These are phyloP conservation scores for Quercus gilva DNA, from an alignment of 306 rosid species.

Conservation along the genomic window DNA sequence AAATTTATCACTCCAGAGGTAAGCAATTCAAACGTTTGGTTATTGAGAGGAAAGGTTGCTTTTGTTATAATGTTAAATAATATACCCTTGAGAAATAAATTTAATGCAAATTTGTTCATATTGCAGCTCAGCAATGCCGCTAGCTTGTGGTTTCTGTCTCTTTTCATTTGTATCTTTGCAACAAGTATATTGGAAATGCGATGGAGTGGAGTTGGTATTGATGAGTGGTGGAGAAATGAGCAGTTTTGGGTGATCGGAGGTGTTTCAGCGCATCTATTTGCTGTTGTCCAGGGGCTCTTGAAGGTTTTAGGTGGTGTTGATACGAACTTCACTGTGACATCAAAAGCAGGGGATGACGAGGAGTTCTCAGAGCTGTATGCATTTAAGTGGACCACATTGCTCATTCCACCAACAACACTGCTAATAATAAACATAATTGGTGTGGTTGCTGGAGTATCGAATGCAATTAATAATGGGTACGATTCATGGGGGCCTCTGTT, in stretches of 20 bases:
- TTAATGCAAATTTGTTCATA: slow-evolving; percentile 4
- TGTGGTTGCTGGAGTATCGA: slow-evolving; percentile 57
- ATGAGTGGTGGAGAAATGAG: slow-evolving; percentile 84
- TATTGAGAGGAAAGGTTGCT: background rate
- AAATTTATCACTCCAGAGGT: slow-evolving; percentile 77
- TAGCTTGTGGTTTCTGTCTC: slow-evolving; percentile 67
- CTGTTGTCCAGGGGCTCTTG: slow-evolving; percentile 56
- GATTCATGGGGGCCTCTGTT: slow-evolving; percentile 65
- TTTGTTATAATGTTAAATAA: background rate
- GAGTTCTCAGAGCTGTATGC: slow-evolving; percentile 31
- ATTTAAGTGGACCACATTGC: slow-evolving; percentile 58
- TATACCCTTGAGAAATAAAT: background rate
- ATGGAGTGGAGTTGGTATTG: slow-evolving; percentile 68
- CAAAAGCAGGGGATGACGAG: slow-evolving; percentile 31
- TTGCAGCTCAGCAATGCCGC: slow-evolving; percentile 49
- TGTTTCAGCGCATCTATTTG: slow-evolving; percentile 60
- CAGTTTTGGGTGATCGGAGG: slow-evolving; percentile 82
- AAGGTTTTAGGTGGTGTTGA: slow-evolving; percentile 58
- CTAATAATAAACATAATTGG: slow-evolving; percentile 56
- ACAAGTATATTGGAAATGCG: slow-evolving; percentile 68
- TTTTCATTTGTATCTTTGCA: slow-evolving; percentile 56
- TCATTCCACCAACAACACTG: slow-evolving; percentile 74
- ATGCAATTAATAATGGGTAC: slow-evolving; percentile 58
- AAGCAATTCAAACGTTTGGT: slow-evolving; percentile 1
- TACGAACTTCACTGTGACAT: slow-evolving; percentile 49